Base-by-base conservation (phyloP, 2,329 filamentous ascomycete species). In the Pseudohalonectria lignicola region DNA sequence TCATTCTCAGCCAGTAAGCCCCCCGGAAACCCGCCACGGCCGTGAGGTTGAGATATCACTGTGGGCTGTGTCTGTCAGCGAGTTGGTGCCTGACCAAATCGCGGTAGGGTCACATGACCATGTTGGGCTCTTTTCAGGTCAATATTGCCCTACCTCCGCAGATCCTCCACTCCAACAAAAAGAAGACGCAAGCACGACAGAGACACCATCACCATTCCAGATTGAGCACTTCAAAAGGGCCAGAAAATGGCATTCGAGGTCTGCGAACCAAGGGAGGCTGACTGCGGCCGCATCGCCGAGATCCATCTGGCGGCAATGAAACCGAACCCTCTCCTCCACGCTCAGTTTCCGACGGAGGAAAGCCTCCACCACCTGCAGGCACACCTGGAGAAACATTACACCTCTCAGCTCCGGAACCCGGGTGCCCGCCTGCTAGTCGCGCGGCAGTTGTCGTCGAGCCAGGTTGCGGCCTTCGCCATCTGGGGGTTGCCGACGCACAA, bases 241-340 rank as follows among this genome's bases (percentile, higher is more conserved):
- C n/a, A n/a, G n/a, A n/a, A n/a, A n/a, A 37, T 21, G 18, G 18
- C 18, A 19, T n/a, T 37, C 20, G 26, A 37, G 13, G n/a, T 37
- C n/a, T 23, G 19, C 4, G 7, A 11, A 13, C 26, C 28, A 10
- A 8, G 16, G 10, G n/a, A 17, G 10, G 19, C 8, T n/a, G 35
- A 31, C 20, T 20, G 35, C 19, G 13, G 5, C 12, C 45, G 49
- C 30, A 50, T 53, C 33, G 52, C 51, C 16, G 46, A 47, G 23
- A 53, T 62, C 37, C 61, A 64, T 42, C 43, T 64, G 13, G 43
- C 47, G 8, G 58, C 62, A 33, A 65, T 63, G 62, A 50, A 58
- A 33, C 41, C 47, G 28, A 63, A 65, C 44, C 43, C 54, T 11
- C 42, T 64, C 18, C 55, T 61, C 32, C 59, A 62, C 39, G 56